Evolutionary conservation across 2,329 filamentous ascomycete species (phyloP).

Genomic region (Colletotrichum tabaci): DNA sequence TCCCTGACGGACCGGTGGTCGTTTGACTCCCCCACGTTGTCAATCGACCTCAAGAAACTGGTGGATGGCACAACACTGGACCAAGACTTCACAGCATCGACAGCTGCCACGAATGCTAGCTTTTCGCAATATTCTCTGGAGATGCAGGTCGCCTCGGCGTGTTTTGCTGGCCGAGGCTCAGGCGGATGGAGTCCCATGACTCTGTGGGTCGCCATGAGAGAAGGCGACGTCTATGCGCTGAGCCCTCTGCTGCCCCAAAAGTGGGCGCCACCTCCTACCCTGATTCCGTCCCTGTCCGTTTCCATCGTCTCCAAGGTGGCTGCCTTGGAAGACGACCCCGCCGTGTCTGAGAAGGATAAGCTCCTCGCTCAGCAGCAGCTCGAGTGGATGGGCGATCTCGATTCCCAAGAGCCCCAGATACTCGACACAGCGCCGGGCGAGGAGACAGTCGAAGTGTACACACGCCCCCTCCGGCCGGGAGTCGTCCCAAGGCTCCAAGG

Average conservation of each 20-base stretch:
- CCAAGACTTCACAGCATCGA: slow-evolving; percentile 86
- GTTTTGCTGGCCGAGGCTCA: slow-evolving; percentile 76
- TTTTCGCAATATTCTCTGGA: slow-evolving; percentile 93
- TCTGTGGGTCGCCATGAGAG: slow-evolving; percentile 94
- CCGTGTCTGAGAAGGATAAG: slow-evolving; percentile 66
- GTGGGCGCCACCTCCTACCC: slow-evolving; percentile 83
- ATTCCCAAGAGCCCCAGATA: slow-evolving; percentile 73
- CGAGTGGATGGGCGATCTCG: slow-evolving; percentile 77
- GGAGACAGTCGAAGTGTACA: slow-evolving; percentile 68
- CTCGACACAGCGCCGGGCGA: slow-evolving; percentile 66
- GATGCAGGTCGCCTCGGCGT: slow-evolving; percentile 93
- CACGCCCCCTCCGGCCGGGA: slow-evolving; percentile 70
- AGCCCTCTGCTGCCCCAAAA: slow-evolving; percentile 90
- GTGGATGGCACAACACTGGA: slow-evolving; percentile 86
- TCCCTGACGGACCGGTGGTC: slow-evolving; percentile 88
- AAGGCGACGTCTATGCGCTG: slow-evolving; percentile 93
- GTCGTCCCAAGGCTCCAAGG: slow-evolving; percentile 73
- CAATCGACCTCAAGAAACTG: slow-evolving; percentile 90
- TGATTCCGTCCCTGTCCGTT: slow-evolving; percentile 86
- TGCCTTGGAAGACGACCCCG: slow-evolving; percentile 72
- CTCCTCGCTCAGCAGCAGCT: slow-evolving; percentile 75
- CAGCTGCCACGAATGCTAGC: slow-evolving; percentile 80
- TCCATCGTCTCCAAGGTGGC: slow-evolving; percentile 84
- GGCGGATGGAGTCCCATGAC: slow-evolving; percentile 98
- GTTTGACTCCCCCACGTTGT: slow-evolving; percentile 86